Conservation (phyloP, 2,329 filamentous ascomycete species). For the Pseudocercospora fijiensis region DNA sequence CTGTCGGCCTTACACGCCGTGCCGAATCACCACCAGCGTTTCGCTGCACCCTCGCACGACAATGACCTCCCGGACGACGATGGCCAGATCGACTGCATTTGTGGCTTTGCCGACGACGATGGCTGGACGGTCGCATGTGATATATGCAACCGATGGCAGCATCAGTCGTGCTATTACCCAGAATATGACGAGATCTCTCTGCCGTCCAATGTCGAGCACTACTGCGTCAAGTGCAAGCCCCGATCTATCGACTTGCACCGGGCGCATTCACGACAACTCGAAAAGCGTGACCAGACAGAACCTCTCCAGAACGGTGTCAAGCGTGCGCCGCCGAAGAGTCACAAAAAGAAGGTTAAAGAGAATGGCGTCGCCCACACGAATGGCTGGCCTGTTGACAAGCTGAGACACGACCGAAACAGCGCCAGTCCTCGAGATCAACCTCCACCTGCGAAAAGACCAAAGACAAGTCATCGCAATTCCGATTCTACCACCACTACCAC, state of each 20-base stretch:
- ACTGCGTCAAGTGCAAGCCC: slow-evolving; percentile 84
- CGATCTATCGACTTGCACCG: slow-evolving; percentile 69
- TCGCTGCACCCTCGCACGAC: slow-evolving; percentile 18
- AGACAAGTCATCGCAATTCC: slow-evolving; percentile 75
- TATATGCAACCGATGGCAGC: slow-evolving; percentile 94
- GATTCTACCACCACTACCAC: slow-evolving; percentile 71
- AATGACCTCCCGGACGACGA: slow-evolving; percentile 64
- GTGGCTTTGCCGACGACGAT: slow-evolving; percentile 89
- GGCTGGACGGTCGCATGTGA: slow-evolving; percentile 97
- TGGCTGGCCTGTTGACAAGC: slow-evolving; percentile 59
- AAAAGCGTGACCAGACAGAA: slow-evolving; percentile 50
- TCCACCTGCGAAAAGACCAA: slow-evolving; percentile 74
- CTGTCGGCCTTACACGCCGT: slow-evolving; percentile 35
- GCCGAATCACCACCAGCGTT: slow-evolving; percentile 26
- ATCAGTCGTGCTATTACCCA: slow-evolving; percentile 95
- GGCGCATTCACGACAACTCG: slow-evolving; percentile 56
- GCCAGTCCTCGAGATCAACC: slow-evolving; percentile 52
- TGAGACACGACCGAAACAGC: slow-evolving; percentile 57
- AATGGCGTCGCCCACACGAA: slow-evolving; percentile 59
- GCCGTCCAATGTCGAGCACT: slow-evolving; percentile 66
- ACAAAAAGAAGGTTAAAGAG: slow-evolving; percentile 86
- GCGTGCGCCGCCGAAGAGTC: slow-evolving; percentile 72
- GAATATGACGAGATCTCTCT: slow-evolving; percentile 59
- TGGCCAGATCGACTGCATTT: slow-evolving; percentile 98
- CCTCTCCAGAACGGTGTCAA: slow-evolving; percentile 61